Evolutionary conservation across 1,284 basidiomycete genomes (phyloP).

Genomic region (Gymnopus androsaceus): DNA sequence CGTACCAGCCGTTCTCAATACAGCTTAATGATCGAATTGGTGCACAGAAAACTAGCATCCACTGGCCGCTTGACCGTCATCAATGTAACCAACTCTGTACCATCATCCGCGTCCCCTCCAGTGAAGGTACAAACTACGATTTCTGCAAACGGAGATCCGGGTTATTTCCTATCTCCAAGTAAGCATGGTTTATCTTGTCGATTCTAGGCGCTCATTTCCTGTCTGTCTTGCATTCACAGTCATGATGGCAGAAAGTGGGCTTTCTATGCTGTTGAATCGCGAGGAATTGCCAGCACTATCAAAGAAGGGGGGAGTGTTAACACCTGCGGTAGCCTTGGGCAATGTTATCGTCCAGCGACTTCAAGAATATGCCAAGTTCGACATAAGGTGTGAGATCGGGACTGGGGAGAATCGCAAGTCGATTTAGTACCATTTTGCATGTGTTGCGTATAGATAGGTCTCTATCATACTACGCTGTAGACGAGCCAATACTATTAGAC

Average conservation of each 20-base stretch:
- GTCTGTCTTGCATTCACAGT: slow-evolving; percentile 39
- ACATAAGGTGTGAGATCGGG: slow-evolving; percentile 5
- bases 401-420: slow-evolving; percentile 4
- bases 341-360: slow-evolving; percentile 70
- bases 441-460: no score
- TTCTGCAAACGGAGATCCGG: slow-evolving; percentile 75
- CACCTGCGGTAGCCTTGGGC: slow-evolving; percentile 77
- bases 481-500: no score
- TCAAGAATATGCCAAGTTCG: slow-evolving; percentile 13
- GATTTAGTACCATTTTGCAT: background rate
- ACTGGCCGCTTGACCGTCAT: slow-evolving; percentile 57
- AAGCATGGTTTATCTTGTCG: slow-evolving; percentile 21
- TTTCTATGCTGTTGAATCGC: slow-evolving; percentile 59
- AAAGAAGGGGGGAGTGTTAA: slow-evolving; percentile 73
- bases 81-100: slow-evolving; percentile 53
- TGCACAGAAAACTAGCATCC: slow-evolving; percentile 51
- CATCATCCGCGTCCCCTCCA: slow-evolving; percentile 34
- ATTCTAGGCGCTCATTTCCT: background rate
- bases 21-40: background rate
- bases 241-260: slow-evolving; percentile 76
- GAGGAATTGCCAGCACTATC: slow-evolving; percentile 57
- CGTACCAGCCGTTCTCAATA: slow-evolving; percentile 20
- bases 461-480: no score
- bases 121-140: slow-evolving; percentile 63
- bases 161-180: slow-evolving; percentile 73